These are phyloP conservation scores for Camellia oleifera DNA, from an alignment of 179 eudicot species.

Conservation along the genomic window DNA sequence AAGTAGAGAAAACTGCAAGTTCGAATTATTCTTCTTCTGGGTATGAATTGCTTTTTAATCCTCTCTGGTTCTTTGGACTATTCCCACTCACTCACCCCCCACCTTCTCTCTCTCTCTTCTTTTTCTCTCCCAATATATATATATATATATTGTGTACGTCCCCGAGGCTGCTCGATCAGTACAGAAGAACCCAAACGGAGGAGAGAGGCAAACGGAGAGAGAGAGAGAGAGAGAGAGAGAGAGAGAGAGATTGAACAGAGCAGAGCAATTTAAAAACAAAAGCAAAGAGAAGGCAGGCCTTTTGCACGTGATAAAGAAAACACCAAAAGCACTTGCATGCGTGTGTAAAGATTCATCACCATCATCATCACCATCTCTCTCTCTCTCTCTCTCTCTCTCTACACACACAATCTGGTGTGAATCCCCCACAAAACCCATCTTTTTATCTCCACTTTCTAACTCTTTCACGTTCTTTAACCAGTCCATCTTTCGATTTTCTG, in stretches of 20 bases:
- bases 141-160: neutral
- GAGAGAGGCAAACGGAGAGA: neutral
- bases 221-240: neutral
- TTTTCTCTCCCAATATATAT: neutral
- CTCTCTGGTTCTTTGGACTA: conserved; percentile 11
- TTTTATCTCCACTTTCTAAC: conserved; percentile 16
- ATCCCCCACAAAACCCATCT: conserved; percentile 1
- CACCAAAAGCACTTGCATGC: conserved; percentile 57
- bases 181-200: conserved; percentile 10
- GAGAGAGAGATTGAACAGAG: neutral
- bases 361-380: conserved; percentile 8
- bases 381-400: neutral
- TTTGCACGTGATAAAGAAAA: conserved; percentile 55
- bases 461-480: conserved; percentile 11
- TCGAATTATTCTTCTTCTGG: conserved; percentile 36
- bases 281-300: conserved; percentile 16
- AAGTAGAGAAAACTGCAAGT: conserved; percentile 31
- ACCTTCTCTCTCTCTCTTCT: too few species aligned
- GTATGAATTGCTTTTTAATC: conserved; percentile 21
- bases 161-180: neutral
- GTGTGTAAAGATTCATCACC: conserved; percentile 46
- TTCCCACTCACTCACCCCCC: neutral
- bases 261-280: conserved; percentile 1
- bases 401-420: neutral
- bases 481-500: neutral